Conservation (phyloP, 495 filamentous ascomycete species). For the Astrothelium subdiscretum region DNA sequence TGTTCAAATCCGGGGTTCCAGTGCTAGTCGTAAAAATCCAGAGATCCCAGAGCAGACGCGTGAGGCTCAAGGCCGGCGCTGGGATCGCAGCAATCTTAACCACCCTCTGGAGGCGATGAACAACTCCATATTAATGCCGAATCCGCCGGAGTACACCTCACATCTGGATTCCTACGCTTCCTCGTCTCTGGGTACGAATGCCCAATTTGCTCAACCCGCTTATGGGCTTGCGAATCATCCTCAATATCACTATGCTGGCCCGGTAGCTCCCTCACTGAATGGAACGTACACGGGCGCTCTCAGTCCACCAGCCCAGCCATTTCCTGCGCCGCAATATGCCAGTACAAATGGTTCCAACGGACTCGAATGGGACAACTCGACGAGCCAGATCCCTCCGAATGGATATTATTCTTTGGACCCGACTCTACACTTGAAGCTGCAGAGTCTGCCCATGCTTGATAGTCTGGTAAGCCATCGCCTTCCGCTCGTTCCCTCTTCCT, state of each 20-base stretch:
- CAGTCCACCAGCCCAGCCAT: background rate
- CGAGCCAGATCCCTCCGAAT: background rate
- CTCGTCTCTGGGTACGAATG: background rate
- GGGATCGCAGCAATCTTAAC: background rate
- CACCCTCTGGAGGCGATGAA: background rate
- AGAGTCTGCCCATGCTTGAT: constrained; percentile 61
- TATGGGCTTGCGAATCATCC: background rate
- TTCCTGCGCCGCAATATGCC: background rate
- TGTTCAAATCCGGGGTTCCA: background rate
- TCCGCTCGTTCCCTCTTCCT: background rate
- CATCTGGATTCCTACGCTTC: background rate
- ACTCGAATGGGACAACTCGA: background rate
- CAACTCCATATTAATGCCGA: background rate
- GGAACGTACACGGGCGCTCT: background rate
- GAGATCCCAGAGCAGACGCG: background rate
- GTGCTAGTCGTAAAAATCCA: background rate
- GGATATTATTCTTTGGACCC: constrained; percentile 29
- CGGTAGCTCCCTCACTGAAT: background rate
- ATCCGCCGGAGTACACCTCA: background rate
- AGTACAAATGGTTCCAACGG: background rate
- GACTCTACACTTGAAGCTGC: constrained; percentile 49
- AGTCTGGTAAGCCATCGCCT: constrained; percentile 44
- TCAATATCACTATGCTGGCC: background rate
- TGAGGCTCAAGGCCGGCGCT: background rate
- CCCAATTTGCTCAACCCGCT: background rate